phyloP scores from a whole-genome alignment of 2,329 filamentous ascomycete species.

The Raffaelea arxii region DNA sequence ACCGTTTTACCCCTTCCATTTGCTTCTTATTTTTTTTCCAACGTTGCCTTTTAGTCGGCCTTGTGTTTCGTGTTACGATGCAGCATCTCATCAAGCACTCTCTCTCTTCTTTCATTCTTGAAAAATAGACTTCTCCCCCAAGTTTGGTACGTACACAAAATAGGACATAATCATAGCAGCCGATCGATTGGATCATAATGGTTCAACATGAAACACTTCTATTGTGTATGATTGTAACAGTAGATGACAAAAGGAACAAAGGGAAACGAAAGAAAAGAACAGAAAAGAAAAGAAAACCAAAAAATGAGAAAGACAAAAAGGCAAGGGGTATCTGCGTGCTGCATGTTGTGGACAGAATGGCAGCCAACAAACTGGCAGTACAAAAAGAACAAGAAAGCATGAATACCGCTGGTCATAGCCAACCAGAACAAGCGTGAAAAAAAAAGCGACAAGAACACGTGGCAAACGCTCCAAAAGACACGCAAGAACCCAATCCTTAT shows the following conservation, averaged over 20 bases:
- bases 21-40: too few species aligned
- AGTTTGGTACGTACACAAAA: neutral
- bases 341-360: neutral
- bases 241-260: slow-evolving; percentile 7
- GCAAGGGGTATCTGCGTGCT: neutral
- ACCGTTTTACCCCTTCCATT: too few species aligned
- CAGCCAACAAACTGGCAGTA: neutral
- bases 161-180: neutral
- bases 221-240: neutral
- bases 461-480: too few species aligned
- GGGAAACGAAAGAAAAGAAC: slow-evolving; percentile 3
- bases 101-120: neutral
- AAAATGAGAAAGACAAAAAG: neutral
- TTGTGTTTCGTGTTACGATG: too few species aligned
- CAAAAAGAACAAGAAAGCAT: neutral
- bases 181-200: neutral
- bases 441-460: slow-evolving; percentile 1
- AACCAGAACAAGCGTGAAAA: neutral
- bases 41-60: too few species aligned
- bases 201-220: neutral
- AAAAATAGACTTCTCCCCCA: neutral
- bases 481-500: too few species aligned
- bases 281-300: slow-evolving; percentile 6
- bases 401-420: neutral
- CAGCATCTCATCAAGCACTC: neutral